Base-by-base conservation (phyloP, 176 grass and related monocot genomes). In the maize (Zea mays) region DNA sequence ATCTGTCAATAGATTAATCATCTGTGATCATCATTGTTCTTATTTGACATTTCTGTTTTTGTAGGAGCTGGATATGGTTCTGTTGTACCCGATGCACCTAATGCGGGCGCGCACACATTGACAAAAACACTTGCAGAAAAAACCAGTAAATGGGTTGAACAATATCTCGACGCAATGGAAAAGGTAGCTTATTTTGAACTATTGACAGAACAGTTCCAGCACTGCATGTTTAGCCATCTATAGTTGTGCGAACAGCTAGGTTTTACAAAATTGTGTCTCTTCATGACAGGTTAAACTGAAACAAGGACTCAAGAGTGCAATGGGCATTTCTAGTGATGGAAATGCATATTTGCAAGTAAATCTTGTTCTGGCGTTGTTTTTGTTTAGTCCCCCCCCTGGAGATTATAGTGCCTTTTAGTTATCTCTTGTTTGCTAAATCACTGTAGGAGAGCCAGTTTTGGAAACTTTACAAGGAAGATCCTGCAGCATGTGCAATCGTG, bases 111-210 rank as follows among this genome's bases (percentile, higher is more conserved):
- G 6, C 91, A 97, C 80, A 51, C 82, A 62, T 59, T 86, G 71
- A 92, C 95, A 59, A 86, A 82, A 17, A 10, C 49, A 0, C 68
- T 94, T 55, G 85, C 77, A 11, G 91, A 92, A 84, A 90, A 94
- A 86, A 86, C 86, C 67, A 82, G 81, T 69, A 88, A 90, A 87
- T 86, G 86, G 82, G 85, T 98, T 38, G 91, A 94, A 17, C 89
- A 98, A 78, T 94, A 94, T 94, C 71, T 98, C 21, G 89, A 92
- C 57, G 76, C 91, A 68, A 98, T 98, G 95, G 95, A 94, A 82
- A 92, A 94, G 83, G 95, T 91, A 63, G 62, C 44, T 81, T 68
- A 79, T 59, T 57, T 82, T 74, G 5, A 46, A 46, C 16, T 33
- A 40, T 65, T 54, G 42, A 57, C 63, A 47, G 19, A 42, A 66